A percentile compares a stretch with the other conserved stretches of the same genome.
These are phyloP conservation scores for Vanderwaltozyma tropicalis DNA, from an alignment of 805 yeast species.

Conservation along the genomic window DNA sequence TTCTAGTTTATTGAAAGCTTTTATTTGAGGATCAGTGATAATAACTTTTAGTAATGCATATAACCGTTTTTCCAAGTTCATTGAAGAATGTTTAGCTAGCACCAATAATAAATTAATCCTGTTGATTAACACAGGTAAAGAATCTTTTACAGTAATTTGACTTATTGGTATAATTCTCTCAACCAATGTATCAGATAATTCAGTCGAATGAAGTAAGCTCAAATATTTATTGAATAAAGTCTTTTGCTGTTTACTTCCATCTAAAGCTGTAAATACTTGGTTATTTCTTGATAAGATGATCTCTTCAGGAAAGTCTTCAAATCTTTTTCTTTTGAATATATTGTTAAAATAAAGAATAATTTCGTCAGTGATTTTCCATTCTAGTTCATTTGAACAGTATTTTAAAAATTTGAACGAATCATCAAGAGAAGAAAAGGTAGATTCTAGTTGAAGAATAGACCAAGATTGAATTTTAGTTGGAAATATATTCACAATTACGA, in stretches of 20 bases:
- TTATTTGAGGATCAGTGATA: slow-evolving; percentile 4
- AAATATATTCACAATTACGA: slow-evolving; percentile 12
- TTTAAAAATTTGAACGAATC: slow-evolving; percentile 12
- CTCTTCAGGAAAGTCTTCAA: slow-evolving; percentile 21
- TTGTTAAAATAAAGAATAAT: slow-evolving; percentile 37
- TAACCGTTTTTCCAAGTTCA: slow-evolving; percentile 17
- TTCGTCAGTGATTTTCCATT: slow-evolving; percentile 32
- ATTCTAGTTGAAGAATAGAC: slow-evolving; percentile 12
- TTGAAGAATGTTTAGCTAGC: slow-evolving; percentile 12
- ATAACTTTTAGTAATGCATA: slow-evolving; percentile 16
- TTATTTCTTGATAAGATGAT: slow-evolving; percentile 2
- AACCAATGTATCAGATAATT: slow-evolving; percentile 8
- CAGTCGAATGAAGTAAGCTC: slow-evolving; percentile 6
- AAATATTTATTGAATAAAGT: slow-evolving; percentile 21
- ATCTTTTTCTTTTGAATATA: slow-evolving; percentile 20
- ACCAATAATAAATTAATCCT: slow-evolving; percentile 21
- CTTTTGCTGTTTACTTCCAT: not conserved
- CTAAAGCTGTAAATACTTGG: slow-evolving; percentile 4
- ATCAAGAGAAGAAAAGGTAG: slow-evolving; percentile 5
- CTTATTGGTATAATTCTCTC: slow-evolving; percentile 25
- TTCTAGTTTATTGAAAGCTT: slow-evolving; percentile 7
- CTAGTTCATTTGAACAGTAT: slow-evolving; percentile 14
- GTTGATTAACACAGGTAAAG: slow-evolving; percentile 17
- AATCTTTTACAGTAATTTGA: slow-evolving; percentile 12
- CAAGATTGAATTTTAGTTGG: slow-evolving; percentile 14